Evolutionary conservation across 306 rosid species (phyloP).

Genomic region (Fragaria ananassa): DNA sequence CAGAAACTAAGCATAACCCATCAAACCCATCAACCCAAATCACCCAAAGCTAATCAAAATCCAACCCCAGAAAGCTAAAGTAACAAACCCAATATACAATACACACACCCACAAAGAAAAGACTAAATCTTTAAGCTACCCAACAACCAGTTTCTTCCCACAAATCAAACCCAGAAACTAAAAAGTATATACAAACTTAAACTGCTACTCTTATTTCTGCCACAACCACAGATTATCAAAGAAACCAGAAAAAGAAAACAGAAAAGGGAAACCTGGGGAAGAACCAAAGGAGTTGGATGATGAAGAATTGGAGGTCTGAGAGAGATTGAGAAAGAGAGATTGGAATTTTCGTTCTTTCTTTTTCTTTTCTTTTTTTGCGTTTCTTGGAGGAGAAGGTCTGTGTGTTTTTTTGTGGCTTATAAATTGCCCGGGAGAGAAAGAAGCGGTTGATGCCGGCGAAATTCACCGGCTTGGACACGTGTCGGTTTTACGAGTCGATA

Average conservation of each 20-base stretch:
- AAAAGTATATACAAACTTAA: slow-evolving; percentile 2
- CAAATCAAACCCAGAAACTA: slow-evolving; percentile 2
- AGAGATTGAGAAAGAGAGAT: not conserved
- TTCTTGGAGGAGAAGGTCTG: not conserved
- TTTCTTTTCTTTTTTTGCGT: not conserved
- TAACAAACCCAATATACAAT: not conserved
- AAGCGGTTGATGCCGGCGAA: slow-evolving; percentile 31
- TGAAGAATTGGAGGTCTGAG: slow-evolving; percentile 14
- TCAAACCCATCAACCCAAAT: slow-evolving; percentile 19
- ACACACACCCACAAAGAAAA: slow-evolving; percentile 11
- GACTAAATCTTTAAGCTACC: not conserved
- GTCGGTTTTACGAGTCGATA: not conserved
- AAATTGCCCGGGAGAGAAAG: slow-evolving; percentile 9
- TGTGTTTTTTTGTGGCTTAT: slow-evolving; percentile 2
- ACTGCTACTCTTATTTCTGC: not conserved
- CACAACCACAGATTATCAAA: not conserved
- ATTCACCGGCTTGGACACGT: slow-evolving; percentile 32
- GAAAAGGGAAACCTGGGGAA: slow-evolving; percentile 19
- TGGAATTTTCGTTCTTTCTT: not conserved
- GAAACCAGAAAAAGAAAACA: not conserved
- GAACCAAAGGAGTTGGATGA: slow-evolving; percentile 17
- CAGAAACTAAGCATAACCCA: slow-evolving; percentile 30
- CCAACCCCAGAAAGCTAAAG: slow-evolving; percentile 15
- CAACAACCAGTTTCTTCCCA: slow-evolving; percentile 5
- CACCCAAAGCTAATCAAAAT: slow-evolving; percentile 13